Conservation (phyloP, 352 stramenopile species). For the Globisporangium radiosum region DNA sequence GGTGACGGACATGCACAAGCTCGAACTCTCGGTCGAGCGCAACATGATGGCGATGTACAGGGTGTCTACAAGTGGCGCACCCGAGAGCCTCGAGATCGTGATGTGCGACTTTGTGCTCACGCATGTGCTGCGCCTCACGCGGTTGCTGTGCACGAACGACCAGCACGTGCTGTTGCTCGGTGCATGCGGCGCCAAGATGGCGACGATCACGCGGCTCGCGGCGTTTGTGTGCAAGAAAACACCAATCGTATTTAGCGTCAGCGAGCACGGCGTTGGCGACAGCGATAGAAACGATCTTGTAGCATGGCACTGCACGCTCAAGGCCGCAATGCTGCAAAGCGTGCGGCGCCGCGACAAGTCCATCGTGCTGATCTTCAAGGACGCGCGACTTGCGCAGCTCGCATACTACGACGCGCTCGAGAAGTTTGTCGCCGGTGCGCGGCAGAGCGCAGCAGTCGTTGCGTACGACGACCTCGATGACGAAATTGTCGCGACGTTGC, state of each 20-base stretch:
- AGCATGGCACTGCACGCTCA: conserved; percentile 31
- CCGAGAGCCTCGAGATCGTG: conserved; percentile 39
- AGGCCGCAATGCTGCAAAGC: conserved; percentile 32
- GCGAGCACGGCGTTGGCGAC: not conserved
- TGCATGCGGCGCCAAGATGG: conserved; percentile 34
- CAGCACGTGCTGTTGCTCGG: conserved; percentile 47
- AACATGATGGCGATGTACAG: conserved; percentile 55
- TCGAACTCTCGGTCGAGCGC: conserved; percentile 45
- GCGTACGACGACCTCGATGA: conserved; percentile 50
- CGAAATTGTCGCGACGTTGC: conserved; percentile 26
- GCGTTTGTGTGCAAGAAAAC: conserved; percentile 46
- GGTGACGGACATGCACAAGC: conserved; percentile 40
- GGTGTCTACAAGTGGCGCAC: conserved; percentile 5
- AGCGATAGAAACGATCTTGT: not conserved
- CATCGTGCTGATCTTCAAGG: conserved; percentile 57
- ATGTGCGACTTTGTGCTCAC: conserved; percentile 49
- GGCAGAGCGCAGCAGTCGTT: conserved; percentile 32
- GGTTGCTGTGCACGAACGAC: conserved; percentile 29
- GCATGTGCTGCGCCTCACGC: conserved; percentile 44
- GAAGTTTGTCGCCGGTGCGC: conserved; percentile 33
- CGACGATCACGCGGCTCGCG: conserved; percentile 41
- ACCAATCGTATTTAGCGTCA: conserved; percentile 21
- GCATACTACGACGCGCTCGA: conserved; percentile 39
- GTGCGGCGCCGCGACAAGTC: conserved; percentile 27
- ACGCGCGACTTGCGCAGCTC: conserved; percentile 20